Percentiles rank a stretch among this genome's conserved stretches.
Evolutionary conservation across 2,329 filamentous ascomycete species (phyloP).

Genomic region (Truncatella angustata): DNA sequence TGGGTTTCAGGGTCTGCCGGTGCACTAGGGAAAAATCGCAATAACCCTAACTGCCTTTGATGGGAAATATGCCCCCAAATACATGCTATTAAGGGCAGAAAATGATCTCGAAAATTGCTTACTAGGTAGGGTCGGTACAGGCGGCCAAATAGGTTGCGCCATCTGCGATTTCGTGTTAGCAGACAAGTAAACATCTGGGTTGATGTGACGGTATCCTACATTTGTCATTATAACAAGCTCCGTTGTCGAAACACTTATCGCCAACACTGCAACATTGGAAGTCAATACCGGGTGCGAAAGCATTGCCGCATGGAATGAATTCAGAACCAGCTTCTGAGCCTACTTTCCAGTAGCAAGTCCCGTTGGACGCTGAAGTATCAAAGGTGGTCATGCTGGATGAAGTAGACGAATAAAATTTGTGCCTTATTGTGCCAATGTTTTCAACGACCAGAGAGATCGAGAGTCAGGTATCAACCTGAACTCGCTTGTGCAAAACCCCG

Average conservation of each 20-base stretch:
- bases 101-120: no score
- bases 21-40: no score
- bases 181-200: background rate
- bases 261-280: slow-evolving; percentile 20
- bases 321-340: slow-evolving; percentile 12
- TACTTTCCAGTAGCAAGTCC: slow-evolving; percentile 18
- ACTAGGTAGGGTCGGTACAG: slow-evolving; percentile 19
- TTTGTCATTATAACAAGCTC: slow-evolving; percentile 17
- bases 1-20: no score
- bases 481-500: no score
- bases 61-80: no score
- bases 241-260: slow-evolving; percentile 17
- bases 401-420: background rate
- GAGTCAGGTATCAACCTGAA: no score
- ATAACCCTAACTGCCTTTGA: no score
- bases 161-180: slow-evolving; percentile 5
- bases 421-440: background rate
- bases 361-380: slow-evolving; percentile 16
- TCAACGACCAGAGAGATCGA: background rate
- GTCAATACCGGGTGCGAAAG: slow-evolving; percentile 10
- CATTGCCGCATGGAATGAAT: slow-evolving; percentile 23
- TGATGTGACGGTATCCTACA: slow-evolving; percentile 21
- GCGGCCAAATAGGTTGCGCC: slow-evolving; percentile 19
- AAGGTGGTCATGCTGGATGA: background rate
- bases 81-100: no score